Conservation (phyloP, 176 grass and related monocot genomes). For the Microstegium vimineum region DNA sequence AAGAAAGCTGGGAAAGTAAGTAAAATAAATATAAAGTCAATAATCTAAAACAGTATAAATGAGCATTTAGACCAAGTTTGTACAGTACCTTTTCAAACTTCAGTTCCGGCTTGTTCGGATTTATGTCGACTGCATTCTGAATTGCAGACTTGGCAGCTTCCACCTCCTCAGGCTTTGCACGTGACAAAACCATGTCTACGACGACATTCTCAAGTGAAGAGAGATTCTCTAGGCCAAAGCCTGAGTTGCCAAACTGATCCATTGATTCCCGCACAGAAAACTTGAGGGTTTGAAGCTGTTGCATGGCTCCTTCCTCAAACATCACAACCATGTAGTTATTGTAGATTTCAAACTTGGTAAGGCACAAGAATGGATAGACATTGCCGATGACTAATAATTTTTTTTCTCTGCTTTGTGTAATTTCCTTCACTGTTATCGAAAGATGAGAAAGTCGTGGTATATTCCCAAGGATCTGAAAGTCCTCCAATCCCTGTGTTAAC, state of each 20-base stretch:
- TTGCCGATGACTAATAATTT: not conserved
- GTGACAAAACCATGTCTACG: not conserved
- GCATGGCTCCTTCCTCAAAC: not conserved
- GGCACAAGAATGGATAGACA: not conserved
- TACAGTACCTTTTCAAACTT: not conserved
- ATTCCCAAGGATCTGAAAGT: conserved; percentile 8
- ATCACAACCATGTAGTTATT: not conserved
- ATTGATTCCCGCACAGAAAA: not conserved
- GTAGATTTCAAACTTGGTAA: not conserved
- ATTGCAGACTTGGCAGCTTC: not conserved
- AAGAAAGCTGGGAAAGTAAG: too few relatives aligned
- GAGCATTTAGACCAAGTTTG: too few relatives aligned
- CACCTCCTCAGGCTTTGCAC: not conserved
- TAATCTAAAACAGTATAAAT: too few relatives aligned
- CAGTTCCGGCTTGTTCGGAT: not conserved
- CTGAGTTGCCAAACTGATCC: not conserved
- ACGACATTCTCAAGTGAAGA: not conserved
- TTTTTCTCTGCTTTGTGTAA: not conserved
- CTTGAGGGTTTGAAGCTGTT: not conserved
- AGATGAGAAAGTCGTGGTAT: not conserved
- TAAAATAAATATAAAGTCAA: too few relatives aligned
- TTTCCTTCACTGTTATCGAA: rapidly evolving
- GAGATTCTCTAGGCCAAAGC: not conserved
- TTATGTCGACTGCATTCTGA: not conserved
- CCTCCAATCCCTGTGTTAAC: not conserved